Conservation (phyloP, 2,329 filamentous ascomycete genomes). For the Verticillium dahliae region DNA sequence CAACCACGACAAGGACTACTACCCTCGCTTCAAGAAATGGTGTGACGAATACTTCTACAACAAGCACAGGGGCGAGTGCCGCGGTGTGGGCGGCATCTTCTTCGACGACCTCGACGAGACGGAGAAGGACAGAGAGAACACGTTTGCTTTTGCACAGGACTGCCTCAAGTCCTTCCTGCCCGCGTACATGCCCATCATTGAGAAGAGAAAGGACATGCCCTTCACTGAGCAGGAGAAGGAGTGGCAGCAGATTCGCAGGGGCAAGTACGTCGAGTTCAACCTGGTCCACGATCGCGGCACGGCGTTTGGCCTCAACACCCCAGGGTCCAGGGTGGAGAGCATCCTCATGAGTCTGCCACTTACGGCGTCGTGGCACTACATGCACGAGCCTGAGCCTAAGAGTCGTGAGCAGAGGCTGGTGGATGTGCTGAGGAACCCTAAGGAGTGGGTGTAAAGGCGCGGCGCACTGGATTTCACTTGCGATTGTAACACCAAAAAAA, state of each 20-base stretch:
- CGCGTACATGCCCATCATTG: conserved; percentile 82
- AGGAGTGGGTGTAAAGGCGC: conserved; percentile 54
- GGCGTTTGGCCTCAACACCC: conserved; percentile 87
- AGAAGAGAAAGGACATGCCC: conserved; percentile 84
- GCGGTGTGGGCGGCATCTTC: conserved; percentile 94
- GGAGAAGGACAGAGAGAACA: conserved; percentile 79
- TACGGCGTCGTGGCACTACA: conserved; percentile 92
- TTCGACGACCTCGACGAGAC: conserved; percentile 92
- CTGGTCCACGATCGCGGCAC: conserved; percentile 94
- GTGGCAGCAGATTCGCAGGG: conserved; percentile 92
- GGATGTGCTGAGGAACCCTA: conserved; percentile 60
- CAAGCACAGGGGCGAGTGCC: conserved; percentile 80
- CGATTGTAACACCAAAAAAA: background rate
- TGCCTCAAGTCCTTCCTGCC: conserved; percentile 83
- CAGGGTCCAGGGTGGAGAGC: conserved; percentile 86
- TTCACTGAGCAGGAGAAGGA: conserved; percentile 81
- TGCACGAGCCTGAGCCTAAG: conserved; percentile 75
- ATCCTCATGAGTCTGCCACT: conserved; percentile 95
- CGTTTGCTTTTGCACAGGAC: conserved; percentile 84
- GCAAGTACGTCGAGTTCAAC: conserved; percentile 98
- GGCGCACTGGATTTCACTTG: background rate
- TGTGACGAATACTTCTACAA: conserved; percentile 97
- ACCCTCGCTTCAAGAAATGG: conserved; percentile 94
- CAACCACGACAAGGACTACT: conserved; percentile 86
- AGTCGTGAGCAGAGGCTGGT: conserved; percentile 75